Conservation (phyloP, 306 rosid genomes). For the Myrica gale region DNA sequence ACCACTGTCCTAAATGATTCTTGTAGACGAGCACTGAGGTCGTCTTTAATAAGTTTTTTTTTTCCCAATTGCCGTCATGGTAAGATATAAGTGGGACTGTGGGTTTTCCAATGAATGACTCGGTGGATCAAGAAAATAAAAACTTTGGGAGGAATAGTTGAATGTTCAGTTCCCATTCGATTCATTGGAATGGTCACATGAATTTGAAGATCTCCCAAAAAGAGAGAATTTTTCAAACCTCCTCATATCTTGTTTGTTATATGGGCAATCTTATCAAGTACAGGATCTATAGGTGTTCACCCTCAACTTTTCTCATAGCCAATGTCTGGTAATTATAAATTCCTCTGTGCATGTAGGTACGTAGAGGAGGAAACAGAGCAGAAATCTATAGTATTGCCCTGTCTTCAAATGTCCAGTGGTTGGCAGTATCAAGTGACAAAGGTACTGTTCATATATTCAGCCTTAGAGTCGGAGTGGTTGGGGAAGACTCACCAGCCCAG, state of each 20-base stretch:
- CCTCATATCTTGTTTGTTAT: neutral
- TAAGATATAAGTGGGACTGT: too few species aligned
- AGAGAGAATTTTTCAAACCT: neutral
- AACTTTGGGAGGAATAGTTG: too few species aligned
- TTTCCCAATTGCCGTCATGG: neutral
- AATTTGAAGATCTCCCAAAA: too few species aligned
- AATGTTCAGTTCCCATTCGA: too few species aligned
- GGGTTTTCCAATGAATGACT: too few species aligned
- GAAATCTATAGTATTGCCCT: conserved; percentile 80
- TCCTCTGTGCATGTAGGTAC: conserved; percentile 50
- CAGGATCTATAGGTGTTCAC: conserved; percentile 2
- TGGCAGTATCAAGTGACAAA: conserved; percentile 92
- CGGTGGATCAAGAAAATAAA: too few species aligned
- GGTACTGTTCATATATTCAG: conserved; percentile 90
- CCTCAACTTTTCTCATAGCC: neutral
- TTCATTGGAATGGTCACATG: too few species aligned
- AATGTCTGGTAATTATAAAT: neutral
- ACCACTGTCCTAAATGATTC: neutral
- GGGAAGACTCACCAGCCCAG: conserved; percentile 50
- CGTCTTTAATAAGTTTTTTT: neutral
- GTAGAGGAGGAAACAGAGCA: conserved; percentile 92
- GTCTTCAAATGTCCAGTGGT: conserved; percentile 87
- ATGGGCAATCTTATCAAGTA: neutral
- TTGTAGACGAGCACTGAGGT: neutral
- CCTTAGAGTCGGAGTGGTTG: conserved; percentile 83